Evolutionary conservation across 2,329 filamentous ascomycete genomes (phyloP).

Genomic region (Colletotrichum cuscutae): DNA sequence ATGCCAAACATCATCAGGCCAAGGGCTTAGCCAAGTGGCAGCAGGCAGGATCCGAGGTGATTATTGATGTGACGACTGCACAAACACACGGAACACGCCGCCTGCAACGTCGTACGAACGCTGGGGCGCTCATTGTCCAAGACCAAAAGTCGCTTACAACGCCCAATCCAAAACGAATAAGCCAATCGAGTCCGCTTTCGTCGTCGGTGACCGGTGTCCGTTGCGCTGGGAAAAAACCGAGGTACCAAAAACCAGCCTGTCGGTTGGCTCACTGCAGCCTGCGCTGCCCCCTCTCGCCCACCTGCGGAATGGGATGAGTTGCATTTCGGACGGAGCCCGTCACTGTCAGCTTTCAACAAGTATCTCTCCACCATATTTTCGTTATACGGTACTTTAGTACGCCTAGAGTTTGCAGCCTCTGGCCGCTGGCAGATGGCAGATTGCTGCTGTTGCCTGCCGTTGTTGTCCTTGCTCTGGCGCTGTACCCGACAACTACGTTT

Average conservation of each 20-base stretch:
- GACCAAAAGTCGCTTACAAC: not conserved
- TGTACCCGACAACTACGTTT: conserved; percentile 11
- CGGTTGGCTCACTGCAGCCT: not conserved
- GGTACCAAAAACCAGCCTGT: not conserved
- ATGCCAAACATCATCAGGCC: not conserved
- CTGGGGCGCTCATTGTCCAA: not conserved
- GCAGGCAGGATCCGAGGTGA: not conserved
- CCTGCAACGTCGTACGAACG: conserved; percentile 26
- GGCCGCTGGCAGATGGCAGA: not conserved
- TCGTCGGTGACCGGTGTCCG: not conserved
- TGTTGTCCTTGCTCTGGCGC: not conserved
- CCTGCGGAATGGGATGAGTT: not conserved
- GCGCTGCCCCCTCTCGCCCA: not conserved
- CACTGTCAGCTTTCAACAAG: not conserved
- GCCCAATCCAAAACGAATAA: not conserved
- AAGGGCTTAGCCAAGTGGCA: not conserved
- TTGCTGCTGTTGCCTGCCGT: not conserved
- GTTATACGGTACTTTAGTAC: not conserved
- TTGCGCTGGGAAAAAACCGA: conserved; percentile 7
- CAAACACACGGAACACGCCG: conserved; percentile 17
- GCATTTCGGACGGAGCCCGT: not conserved
- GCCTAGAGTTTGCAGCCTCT: not conserved
- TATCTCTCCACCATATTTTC: not conserved
- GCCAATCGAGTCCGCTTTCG: not conserved
- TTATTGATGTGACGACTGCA: not conserved